A percentile compares a stretch with the other conserved stretches of the same genome.
Conservation (phyloP, 345 rosid species). For the Nasturtium officinale region DNA sequence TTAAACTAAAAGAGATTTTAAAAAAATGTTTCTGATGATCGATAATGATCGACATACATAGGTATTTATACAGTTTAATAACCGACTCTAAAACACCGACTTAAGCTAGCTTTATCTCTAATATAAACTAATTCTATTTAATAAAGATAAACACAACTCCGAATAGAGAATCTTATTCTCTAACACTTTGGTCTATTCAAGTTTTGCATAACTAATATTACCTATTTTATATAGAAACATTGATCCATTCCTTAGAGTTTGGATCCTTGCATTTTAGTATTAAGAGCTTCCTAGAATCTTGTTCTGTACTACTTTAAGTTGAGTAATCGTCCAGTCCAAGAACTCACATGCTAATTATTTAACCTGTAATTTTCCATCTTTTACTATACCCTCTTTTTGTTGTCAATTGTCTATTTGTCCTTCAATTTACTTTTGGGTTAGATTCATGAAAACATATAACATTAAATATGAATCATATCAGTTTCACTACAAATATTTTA, state of each 20-base stretch:
- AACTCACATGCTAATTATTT: neutral
- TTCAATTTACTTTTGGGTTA: neutral
- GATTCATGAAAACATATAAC: neutral
- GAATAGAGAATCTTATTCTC: too few relatives aligned
- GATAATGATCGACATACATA: too few relatives aligned
- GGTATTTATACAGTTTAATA: too few relatives aligned
- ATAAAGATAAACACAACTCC: too few relatives aligned
- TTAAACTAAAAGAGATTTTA: too few relatives aligned
- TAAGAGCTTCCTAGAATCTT: neutral
- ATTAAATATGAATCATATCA: neutral
- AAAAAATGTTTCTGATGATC: too few relatives aligned
- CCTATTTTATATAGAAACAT: neutral
- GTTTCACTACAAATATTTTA: neutral
- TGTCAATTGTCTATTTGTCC: neutral
- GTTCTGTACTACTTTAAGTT: neutral
- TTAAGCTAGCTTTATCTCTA: too few relatives aligned
- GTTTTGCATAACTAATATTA: neutral
- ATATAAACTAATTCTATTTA: too few relatives aligned
- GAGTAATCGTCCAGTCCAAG: neutral
- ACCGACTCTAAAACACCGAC: too few relatives aligned
- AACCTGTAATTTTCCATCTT: neutral
- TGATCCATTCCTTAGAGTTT: neutral
- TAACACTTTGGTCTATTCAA: neutral
- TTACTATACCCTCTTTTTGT: neutral
- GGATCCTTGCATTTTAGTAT: conserved; percentile 1